Base-by-base conservation (phyloP, 345 rosid species). In the Erodium maritimum region DNA sequence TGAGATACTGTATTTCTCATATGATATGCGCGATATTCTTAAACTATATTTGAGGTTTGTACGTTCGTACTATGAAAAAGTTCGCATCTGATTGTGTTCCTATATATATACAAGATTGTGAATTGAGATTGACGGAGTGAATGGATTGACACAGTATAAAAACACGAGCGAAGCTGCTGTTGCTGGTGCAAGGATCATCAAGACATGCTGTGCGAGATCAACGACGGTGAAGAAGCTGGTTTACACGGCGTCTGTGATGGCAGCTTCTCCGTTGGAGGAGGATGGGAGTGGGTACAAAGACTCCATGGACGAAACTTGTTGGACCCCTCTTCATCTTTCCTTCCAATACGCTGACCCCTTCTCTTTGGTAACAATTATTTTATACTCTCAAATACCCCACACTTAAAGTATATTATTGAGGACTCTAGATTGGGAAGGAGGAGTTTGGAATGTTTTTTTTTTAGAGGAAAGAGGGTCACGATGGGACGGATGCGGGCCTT, bases 271-370 rank as follows among this genome's bases (percentile, higher is more conserved):
- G 0, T 10, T 70, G 45, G 55, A 54, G 20, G 59, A 63, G 1
- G 67, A 66, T 24, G 70, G 74, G 0, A 29, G 9, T 0, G 69
- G 71, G 7, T 79, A 34, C 25, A 64, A 64, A 20, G 56, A 62
- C 22, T 19, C 5, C 65, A 55, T 75, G 8, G 77, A 78, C 57
- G 82, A 78, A 60, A 61, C 82, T 1, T 66, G 73, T 52, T 72
- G 77, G 77, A 69, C 79, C 0, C 71, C 75, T 17, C 77, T 48
- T 29, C 11, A 60, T 60, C 37, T 19, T 51, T 45, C 75, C 5
- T 9, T 53, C 23, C 5, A 65, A 23, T 20, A 48, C 18, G 20
- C 25, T 24, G 19, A 52, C 56, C 3, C 42, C 0, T 29, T 21
- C 21, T 0, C 4, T 4, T 0, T 17, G 13, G 24, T 58, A 59